Evolutionary conservation across 306 rosid species (phyloP), one percentile per base, ranked within the genome.

Genomic region (Quercus engelmannii): DNA sequence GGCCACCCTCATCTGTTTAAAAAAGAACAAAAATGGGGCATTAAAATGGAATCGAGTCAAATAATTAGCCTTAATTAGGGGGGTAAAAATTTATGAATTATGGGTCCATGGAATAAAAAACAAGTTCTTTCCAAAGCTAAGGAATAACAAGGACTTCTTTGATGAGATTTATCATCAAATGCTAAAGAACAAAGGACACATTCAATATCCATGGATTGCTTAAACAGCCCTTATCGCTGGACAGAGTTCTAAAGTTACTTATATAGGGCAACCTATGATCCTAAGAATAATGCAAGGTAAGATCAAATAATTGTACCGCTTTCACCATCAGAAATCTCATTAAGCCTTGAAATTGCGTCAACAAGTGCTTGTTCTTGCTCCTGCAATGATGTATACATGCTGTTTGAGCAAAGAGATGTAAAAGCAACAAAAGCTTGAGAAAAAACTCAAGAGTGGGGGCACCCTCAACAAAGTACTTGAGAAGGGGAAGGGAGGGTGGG

Each of bases 291-390:
- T 41, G 28, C 61, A 43, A 54, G 78, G 51, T 14, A 17, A 71
- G 67, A 71, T 26, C 10, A 49, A 55, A 52, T 54, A 75, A 76
- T 57, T 74, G 61, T 94, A 94, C 98, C 97, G 58, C 92, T 92
- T 82, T 93, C 97, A 4, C 88, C 97, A 55, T 92, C 98, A 76
- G 97, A 92, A 74, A 92, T 88, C 56, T 91, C 94, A 17, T 90
- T 81, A 23, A 94, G 89, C 84, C 83, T 94, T 56, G 90, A 82
- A 71, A 94, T 87, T 76, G 98, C 98, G 75, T 94, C 94, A 1
- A 94, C 79, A 61, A 94, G 97, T 57, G 98, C 85, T 86, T 91
- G 94, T 76, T 94, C 98, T 59, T 94, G 98, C 52, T 92, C 97
- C 98, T 94, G 89, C 86, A 78, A 79, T 28, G 55, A 55, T 74